phyloP scores from a whole-genome alignment of 2,329 filamentous ascomycete genomes.

The Harringtonia aguacate region DNA sequence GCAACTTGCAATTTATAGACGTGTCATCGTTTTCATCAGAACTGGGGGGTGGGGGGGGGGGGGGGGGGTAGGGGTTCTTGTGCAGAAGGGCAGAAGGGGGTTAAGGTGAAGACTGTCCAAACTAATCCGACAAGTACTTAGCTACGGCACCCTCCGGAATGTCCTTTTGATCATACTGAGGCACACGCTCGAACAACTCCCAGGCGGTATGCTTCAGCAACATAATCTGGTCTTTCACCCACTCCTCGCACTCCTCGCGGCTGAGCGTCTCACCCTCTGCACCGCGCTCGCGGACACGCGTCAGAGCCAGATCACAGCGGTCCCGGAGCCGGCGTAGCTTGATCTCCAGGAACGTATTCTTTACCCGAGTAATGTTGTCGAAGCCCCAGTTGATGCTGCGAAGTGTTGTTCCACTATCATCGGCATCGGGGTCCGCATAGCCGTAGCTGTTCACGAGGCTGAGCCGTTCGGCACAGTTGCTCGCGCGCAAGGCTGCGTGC shows the following conservation, averaged over 20 bases:
- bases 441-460: slow-evolving; percentile 10
- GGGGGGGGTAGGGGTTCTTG: too few species aligned
- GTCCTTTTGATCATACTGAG: slow-evolving; percentile 1
- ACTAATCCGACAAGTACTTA: slow-evolving; percentile 2
- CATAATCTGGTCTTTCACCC: slow-evolving; percentile 7
- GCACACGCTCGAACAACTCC: slow-evolving; percentile 6
- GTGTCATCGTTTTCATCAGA: too few species aligned
- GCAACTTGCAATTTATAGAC: too few species aligned
- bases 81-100: too few species aligned
- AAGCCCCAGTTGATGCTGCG: slow-evolving; percentile 5
- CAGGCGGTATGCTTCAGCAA: slow-evolving; percentile 7
- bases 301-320: slow-evolving; percentile 5
- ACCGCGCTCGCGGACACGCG: slow-evolving; percentile 3
- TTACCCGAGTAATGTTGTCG: slow-evolving; percentile 6
- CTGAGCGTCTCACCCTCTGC: slow-evolving; percentile 1
- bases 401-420: slow-evolving; percentile 9
- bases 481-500: slow-evolving; percentile 10
- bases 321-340: slow-evolving; percentile 8
- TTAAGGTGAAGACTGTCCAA: too few species aligned
- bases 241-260: slow-evolving; percentile 6
- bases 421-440: slow-evolving; percentile 8
- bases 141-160: slow-evolving; percentile 1
- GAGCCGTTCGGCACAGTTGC: slow-evolving; percentile 9
- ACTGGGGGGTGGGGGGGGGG: too few species aligned
- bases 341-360: slow-evolving; percentile 7